A percentile compares a stretch with the other conserved stretches of the same genome.
Evolutionary conservation across 2,329 filamentous ascomycete species (phyloP).

Genomic region (Cyphellophora attinorum): DNA sequence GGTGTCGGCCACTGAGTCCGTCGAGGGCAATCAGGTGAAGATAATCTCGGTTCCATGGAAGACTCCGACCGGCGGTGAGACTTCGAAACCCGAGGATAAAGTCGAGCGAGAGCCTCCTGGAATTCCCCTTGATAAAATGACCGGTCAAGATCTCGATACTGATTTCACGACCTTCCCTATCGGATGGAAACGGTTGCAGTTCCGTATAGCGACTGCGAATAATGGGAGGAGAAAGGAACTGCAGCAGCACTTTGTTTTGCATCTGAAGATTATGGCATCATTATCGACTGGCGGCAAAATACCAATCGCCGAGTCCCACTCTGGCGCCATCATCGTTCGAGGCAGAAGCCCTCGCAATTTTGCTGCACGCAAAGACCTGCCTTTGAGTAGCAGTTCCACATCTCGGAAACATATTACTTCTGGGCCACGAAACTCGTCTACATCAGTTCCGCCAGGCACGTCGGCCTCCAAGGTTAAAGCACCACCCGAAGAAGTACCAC

Average conservation of each 20-base stretch:
- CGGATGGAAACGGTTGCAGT: conserved; percentile 87
- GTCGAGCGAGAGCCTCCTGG: conserved; percentile 78
- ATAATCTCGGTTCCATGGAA: conserved; percentile 98
- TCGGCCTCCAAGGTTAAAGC: conserved; percentile 17
- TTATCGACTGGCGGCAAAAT: conserved; percentile 75
- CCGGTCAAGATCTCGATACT: conserved; percentile 61
- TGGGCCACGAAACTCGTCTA: conserved; percentile 9
- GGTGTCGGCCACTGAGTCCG: conserved; percentile 87
- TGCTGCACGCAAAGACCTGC: conserved; percentile 85
- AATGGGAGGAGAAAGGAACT: conserved; percentile 90
- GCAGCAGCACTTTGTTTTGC: conserved; percentile 89
- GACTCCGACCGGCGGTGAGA: conserved; percentile 66
- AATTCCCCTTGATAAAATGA: conserved; percentile 61
- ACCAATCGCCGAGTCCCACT: conserved; percentile 72
- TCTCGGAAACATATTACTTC: conserved; percentile 59
- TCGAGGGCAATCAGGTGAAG: conserved; percentile 83
- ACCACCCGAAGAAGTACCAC: conserved; percentile 10
- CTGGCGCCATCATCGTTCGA: conserved; percentile 85
- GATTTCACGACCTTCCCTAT: conserved; percentile 88
- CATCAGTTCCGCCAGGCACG: conserved; percentile 17
- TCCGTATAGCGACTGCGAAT: conserved; percentile 90
- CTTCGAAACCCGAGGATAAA: conserved; percentile 46
- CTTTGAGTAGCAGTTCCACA: conserved; percentile 69
- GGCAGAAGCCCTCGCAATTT: conserved; percentile 92
- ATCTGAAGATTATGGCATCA: conserved; percentile 76